phyloP scores from a whole-genome alignment of 306 rosid species.

The Begonia loranthoides region DNA sequence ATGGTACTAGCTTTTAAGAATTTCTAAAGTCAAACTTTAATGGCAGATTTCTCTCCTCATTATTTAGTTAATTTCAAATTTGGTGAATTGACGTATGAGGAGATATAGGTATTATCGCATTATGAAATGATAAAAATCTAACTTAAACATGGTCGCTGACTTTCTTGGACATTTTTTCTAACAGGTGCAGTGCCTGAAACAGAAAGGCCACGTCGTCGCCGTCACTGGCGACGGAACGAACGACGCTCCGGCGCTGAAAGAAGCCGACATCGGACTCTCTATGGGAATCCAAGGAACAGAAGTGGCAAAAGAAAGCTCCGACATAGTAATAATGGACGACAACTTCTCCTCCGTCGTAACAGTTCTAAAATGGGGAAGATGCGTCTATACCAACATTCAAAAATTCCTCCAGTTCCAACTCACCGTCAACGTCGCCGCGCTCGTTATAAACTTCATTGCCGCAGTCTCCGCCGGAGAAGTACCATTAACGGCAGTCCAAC shows the following conservation, averaged over 20 bases:
- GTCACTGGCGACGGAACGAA: slow-evolving; percentile 21
- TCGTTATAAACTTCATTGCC: slow-evolving; percentile 19
- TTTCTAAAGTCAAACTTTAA: too few species aligned
- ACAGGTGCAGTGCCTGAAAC: slow-evolving; percentile 16
- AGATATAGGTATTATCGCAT: too few species aligned
- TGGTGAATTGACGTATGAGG: too few species aligned
- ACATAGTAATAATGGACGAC: slow-evolving; percentile 20
- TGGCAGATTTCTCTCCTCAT: too few species aligned
- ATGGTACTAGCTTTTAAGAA: too few species aligned
- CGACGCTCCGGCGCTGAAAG: slow-evolving; percentile 18
- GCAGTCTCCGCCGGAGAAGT: slow-evolving; percentile 12
- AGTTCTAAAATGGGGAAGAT: slow-evolving; percentile 23
- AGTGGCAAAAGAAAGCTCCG: slow-evolving; percentile 19
- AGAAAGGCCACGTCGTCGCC: slow-evolving; percentile 25
- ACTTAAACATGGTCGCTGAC: too few species aligned
- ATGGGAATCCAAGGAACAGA: slow-evolving; percentile 27
- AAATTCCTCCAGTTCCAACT: slow-evolving; percentile 26
- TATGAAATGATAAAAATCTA: too few species aligned
- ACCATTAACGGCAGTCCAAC: slow-evolving; percentile 12
- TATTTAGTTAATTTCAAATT: too few species aligned
- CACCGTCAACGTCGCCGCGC: slow-evolving; percentile 16
- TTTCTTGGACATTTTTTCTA: too few species aligned
- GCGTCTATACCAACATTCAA: slow-evolving; percentile 18
- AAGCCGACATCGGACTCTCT: slow-evolving; percentile 21
- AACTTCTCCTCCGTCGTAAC: slow-evolving; percentile 18